Base-by-base conservation (phyloP, 2,329 filamentous ascomycete genomes). In the Penicillium sp. region DNA sequence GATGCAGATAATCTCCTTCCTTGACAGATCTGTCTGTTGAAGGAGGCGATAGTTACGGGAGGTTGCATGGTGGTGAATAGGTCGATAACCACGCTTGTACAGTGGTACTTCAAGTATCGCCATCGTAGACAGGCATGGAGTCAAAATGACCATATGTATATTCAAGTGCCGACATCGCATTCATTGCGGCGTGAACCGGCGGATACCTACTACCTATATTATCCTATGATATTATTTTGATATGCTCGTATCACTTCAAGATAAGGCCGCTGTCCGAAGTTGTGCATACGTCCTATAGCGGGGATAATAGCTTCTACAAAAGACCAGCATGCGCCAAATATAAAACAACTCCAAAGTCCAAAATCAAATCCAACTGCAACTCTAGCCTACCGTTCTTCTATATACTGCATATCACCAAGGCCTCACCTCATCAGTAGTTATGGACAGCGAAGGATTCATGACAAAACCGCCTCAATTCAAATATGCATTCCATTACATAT, bases 31-130 rank as follows among this genome's bases (percentile, higher is more conserved):
- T 34, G 25, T 41, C n/a, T 25, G n/a, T n/a, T n/a, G 29, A 19
- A 13, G 16, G 28, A 49, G 47, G 47, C 29, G 35, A 46, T 30
- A n/a, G n/a, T n/a, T n/a, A 35, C 47, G 47, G 47, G 31, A 40
- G 41, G 36, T 38, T 46, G 36, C 47, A 46, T 36, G 13, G 5
- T 27, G 13, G 11, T 16, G 29, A 33, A 45, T 39, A 46, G 25
- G 36, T 37, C 33, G 9, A n/a, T 14, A 30, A 29, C 16, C 31
- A n/a, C n/a, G 42, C 25, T 22, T 5, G 5, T 22, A 22, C 5
- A 3, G 5, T 22, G 19, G 19, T 4, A 37, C 45, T 30, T 47
- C 44, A 25, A 28, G 39, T 22, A 14, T 44, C 41, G 14, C 19
- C 12, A 44, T 19, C 16, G 18, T 13, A n/a, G 34, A 8, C 22